Conservation (phyloP, 139 green algal genomes). For the Cymbomonas tetramitiformis region DNA sequence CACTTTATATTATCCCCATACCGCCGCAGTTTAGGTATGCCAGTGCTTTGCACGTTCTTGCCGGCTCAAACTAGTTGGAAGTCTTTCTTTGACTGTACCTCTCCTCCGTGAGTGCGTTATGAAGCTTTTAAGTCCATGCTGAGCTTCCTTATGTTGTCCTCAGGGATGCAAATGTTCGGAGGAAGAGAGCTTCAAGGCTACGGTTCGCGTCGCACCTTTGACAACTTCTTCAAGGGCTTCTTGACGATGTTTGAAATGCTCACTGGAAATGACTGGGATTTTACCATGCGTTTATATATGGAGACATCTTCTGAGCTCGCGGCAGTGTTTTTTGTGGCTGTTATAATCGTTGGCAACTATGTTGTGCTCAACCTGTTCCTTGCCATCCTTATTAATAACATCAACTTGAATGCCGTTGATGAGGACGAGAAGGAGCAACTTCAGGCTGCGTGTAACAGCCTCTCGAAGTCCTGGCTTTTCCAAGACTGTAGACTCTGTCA, state of each 20-base stretch:
- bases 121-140: too few relatives aligned
- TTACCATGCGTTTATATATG: slow-evolving; percentile 23
- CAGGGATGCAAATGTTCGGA: slow-evolving; percentile 23
- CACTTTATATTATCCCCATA: too few relatives aligned
- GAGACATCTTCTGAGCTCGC: neutral
- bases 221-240: slow-evolving; percentile 10
- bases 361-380: slow-evolving; percentile 30
- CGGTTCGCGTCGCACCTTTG: slow-evolving; percentile 11
- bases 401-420: too few relatives aligned
- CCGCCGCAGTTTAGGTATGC: too few relatives aligned
- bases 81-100: too few relatives aligned
- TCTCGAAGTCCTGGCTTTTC: too few relatives aligned
- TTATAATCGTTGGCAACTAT: slow-evolving; percentile 27
- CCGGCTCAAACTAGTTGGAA: too few relatives aligned
- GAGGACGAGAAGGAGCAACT: too few relatives aligned
- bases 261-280: slow-evolving; percentile 25
- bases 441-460: too few relatives aligned
- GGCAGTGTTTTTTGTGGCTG: slow-evolving; percentile 25
- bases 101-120: too few relatives aligned
- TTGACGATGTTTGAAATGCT: slow-evolving; percentile 23
- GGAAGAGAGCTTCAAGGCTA: slow-evolving; percentile 1
- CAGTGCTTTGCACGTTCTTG: too few relatives aligned
- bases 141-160: slow-evolving; percentile 21
- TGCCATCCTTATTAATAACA: slow-evolving; percentile 26
- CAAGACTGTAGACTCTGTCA: too few relatives aligned